Conservation (phyloP, 345 rosid genomes). For the Lumnitzera racemosa region DNA sequence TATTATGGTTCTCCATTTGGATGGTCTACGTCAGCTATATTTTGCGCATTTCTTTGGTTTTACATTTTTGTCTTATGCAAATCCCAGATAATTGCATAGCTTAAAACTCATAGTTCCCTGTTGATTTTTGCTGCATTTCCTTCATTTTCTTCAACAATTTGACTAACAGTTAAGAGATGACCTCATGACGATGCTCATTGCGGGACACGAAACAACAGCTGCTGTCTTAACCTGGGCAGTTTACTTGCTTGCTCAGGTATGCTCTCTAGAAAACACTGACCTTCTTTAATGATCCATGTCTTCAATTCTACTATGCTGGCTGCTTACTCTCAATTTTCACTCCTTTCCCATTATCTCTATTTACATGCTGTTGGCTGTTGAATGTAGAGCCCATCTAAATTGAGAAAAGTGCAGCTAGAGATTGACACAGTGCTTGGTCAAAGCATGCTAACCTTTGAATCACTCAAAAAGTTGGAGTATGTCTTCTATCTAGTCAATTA, state of each 20-base stretch:
- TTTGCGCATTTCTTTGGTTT: no score
- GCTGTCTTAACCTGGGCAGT: conserved; percentile 98
- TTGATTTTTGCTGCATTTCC: not conserved
- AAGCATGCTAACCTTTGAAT: conserved; percentile 54
- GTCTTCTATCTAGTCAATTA: conserved; percentile 17
- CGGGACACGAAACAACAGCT: conserved; percentile 97
- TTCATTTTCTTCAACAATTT: not conserved
- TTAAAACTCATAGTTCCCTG: not conserved
- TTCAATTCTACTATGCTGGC: not conserved
- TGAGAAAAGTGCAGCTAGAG: conserved; percentile 85
- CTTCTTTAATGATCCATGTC: conserved; percentile 1
- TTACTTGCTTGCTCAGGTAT: conserved; percentile 85
- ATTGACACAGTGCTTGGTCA: conserved; percentile 70
- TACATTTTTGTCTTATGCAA: not conserved
- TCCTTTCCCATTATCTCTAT: not conserved
- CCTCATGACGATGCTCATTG: conserved; percentile 88
- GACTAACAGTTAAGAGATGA: conserved; percentile 79
- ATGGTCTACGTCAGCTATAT: no score
- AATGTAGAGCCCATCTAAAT: conserved; percentile 64
- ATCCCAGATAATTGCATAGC: not conserved
- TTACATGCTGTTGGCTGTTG: conserved; percentile 1
- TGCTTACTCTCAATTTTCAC: not conserved
- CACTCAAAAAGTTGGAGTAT: conserved; percentile 68
- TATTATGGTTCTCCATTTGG: no score
- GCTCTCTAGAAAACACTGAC: conserved; percentile 4